Base-by-base conservation (phyloP, 1,139 yeast species). In the Zygoascus hellenicus region DNA sequence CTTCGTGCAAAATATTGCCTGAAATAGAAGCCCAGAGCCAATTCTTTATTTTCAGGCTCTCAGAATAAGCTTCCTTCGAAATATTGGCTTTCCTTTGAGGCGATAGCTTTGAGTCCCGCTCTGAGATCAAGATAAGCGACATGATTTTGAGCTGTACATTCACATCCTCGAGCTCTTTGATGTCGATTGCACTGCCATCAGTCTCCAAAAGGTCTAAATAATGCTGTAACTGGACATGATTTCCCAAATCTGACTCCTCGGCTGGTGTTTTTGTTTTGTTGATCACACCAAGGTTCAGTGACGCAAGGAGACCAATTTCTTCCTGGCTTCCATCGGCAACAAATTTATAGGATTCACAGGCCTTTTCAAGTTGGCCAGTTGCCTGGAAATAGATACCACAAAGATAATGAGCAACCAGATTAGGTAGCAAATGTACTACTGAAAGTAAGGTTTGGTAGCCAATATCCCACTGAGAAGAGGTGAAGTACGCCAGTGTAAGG, bases 381-480 rank as follows among this genome's bases (percentile, higher is more conserved):
- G 42, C 42, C 37, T 47, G 50, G 14, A 38, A 47, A 33, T 47
- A 47, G 3, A 40, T 38, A 6, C 47, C 50, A 10, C 34, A 44
- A 29, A 47, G 43, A 19, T 47, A 47, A 6, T 39, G 29, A 36
- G 42, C 17, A 9, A 43, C 31, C 35, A 34, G 13, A 7, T 36
- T 37, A 9, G 46, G 46, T 2, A 43, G 33, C 11, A 36, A 16
- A 16, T 33, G 32, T n/a, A 43, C 15, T 13, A 35, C 11, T 29
- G 34, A 16, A 9, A 35, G 29, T 41, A 43, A 31, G 6, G 31
- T 43, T 17, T 43, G 39, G 16, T 43, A 43, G 34, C 46, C 46
- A 9, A 16, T 31, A 29, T 43, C 31, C 46, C 46, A 43, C 19
- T 43, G 46, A 17, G 30, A 36, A 13, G 46, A 43, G 13, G 34